Percentiles rank a stretch among this genome's conserved stretches.
These are phyloP conservation scores for Sarcodon aspratus DNA, from an alignment of 768 basidiomycete genomes.

Conservation along the genomic window DNA sequence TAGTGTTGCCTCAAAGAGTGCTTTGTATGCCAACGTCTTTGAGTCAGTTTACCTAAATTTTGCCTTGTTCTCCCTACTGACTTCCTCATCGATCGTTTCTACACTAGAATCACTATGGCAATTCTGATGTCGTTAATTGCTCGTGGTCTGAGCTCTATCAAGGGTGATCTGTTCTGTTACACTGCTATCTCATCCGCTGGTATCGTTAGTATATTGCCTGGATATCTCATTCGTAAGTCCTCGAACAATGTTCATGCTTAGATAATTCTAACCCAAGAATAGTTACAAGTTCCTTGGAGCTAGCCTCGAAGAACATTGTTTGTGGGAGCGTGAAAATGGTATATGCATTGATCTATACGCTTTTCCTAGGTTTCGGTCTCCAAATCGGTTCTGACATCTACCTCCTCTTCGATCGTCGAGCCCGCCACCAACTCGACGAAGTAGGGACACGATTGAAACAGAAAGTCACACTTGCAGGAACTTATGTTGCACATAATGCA, in stretches of 20 bases:
- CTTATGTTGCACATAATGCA: conserved; percentile 35
- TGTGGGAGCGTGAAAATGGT: conserved; percentile 84
- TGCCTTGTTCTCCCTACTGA: background rate
- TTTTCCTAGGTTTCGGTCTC: conserved; percentile 77
- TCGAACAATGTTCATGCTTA: background rate
- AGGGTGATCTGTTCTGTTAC: conserved; percentile 76
- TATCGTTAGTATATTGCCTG: conserved; percentile 85
- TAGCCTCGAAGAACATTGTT: conserved; percentile 79
- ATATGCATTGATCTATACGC: conserved; percentile 78
- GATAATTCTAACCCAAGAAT: conserved; percentile 9
- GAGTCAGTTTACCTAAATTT: conserved; percentile 44
- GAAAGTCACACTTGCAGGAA: conserved; percentile 46
- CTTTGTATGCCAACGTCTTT: conserved; percentile 83
- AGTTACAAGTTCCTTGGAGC: conserved; percentile 76
- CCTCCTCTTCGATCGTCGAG: conserved; percentile 52
- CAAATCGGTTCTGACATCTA: conserved; percentile 79
- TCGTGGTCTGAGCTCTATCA: conserved; percentile 73
- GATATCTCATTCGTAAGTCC: conserved; percentile 65
- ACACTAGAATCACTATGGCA: conserved; percentile 65
- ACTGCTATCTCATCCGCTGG: conserved; percentile 82
- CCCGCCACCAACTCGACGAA: conserved; percentile 39
- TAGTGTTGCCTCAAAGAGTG: conserved; percentile 60
- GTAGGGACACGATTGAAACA: conserved; percentile 41
- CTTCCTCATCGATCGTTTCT: conserved; percentile 5
- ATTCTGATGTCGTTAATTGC: conserved; percentile 74